Percentiles rank a stretch among this genome's conserved stretches.
These are phyloP conservation scores for Saccharomyces hybrid DNA, from an alignment of 1,139 yeast species.

Conservation along the genomic window DNA sequence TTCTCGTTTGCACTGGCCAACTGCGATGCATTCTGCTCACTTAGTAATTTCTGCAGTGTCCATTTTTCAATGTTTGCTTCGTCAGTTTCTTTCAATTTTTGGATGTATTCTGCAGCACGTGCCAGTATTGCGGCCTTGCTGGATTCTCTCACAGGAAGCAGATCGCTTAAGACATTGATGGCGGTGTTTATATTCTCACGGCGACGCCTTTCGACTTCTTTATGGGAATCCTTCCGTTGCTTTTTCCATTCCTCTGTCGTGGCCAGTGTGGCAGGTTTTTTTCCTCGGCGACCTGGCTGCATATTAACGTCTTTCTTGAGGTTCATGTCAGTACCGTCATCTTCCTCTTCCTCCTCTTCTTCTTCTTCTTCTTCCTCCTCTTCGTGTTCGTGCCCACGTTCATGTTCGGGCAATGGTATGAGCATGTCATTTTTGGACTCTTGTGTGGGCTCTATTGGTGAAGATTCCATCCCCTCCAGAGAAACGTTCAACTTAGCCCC, in stretches of 20 bases:
- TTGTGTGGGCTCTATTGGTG: constrained; percentile 1
- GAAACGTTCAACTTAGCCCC: background rate
- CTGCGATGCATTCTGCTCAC: constrained; percentile 86
- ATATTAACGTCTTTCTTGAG: constrained; percentile 21
- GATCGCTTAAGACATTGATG: constrained; percentile 70
- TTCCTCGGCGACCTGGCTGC: constrained; percentile 27
- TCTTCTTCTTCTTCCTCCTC: constrained; percentile 4
- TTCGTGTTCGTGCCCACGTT: constrained; percentile 3
- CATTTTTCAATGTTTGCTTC: constrained; percentile 84
- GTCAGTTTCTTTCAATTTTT: constrained; percentile 81
- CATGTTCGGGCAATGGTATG: constrained; percentile 2
- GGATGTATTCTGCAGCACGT: constrained; percentile 83
- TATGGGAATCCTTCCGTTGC: constrained; percentile 82
- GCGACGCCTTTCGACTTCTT: constrained; percentile 95
- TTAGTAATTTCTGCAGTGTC: constrained; percentile 83
- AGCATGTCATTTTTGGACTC: constrained; percentile 1
- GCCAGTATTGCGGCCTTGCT: constrained; percentile 86
- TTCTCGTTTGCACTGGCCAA: constrained; percentile 71
- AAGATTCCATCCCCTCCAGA: constrained; percentile 1
- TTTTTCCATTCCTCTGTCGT: constrained; percentile 86
- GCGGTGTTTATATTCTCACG: constrained; percentile 89
- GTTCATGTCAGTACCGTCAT: constrained; percentile 2
- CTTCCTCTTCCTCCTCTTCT: background rate
- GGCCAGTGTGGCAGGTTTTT: constrained; percentile 39
- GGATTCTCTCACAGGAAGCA: constrained; percentile 79